These are phyloP conservation scores for Dioscorea zingiberensis DNA, from an alignment of 106 monocot genomes.

Conservation along the genomic window DNA sequence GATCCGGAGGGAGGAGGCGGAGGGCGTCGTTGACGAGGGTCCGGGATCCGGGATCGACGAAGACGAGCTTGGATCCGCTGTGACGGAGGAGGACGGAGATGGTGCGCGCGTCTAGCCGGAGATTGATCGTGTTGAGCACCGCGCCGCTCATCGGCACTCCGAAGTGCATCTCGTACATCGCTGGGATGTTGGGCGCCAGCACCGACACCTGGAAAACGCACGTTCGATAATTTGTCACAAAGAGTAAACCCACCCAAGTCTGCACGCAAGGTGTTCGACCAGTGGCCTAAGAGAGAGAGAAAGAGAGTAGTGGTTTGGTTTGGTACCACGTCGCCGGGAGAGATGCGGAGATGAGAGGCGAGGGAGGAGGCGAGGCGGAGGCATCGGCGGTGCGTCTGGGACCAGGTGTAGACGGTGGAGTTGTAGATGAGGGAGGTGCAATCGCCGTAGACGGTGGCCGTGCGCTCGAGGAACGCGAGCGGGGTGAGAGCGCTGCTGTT, in stretches of 20 bases:
- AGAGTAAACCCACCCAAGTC: background rate
- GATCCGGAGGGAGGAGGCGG: constrained; percentile 8
- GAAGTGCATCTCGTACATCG: constrained; percentile 80
- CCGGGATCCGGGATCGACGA: constrained; percentile 21
- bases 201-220: constrained; percentile 21
- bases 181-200: constrained; percentile 32
- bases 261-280: background rate
- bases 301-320: too few species aligned
- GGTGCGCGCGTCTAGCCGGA: constrained; percentile 32
- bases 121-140: constrained; percentile 35
- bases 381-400: constrained; percentile 40
- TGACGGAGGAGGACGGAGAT: constrained; percentile 36
- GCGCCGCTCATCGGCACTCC: constrained; percentile 65
- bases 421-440: constrained; percentile 36
- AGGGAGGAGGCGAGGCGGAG: constrained; percentile 56
- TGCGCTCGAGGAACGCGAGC: constrained; percentile 41
- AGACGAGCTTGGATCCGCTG: constrained; percentile 22
- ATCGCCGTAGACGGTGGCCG: constrained; percentile 50
- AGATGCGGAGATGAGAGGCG: constrained; percentile 21
- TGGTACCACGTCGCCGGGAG: constrained; percentile 49
- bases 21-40: constrained; percentile 16
- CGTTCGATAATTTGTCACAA: too few species aligned
- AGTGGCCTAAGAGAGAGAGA: too few species aligned
- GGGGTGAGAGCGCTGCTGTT: constrained; percentile 45
- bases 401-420: constrained; percentile 36